Percentiles rank a stretch among this genome's conserved stretches.
Evolutionary conservation across 2,329 filamentous ascomycete genomes (phyloP).

Genomic region (Aspergillus sp.): DNA sequence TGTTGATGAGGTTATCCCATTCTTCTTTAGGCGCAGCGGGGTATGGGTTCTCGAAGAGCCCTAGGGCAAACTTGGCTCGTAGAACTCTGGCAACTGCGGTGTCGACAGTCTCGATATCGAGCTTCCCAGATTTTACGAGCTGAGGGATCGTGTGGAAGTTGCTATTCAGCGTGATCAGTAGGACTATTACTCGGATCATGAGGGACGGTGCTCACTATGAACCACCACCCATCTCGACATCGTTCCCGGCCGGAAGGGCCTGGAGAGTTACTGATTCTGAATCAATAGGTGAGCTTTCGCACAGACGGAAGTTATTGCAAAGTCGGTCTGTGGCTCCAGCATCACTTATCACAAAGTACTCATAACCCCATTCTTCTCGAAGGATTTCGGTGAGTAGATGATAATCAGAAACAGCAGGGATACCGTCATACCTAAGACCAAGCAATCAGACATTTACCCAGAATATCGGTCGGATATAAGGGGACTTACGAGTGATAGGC

Average conservation of each 20-base stretch:
- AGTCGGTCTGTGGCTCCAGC: slow-evolving; percentile 70
- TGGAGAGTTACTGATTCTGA: slow-evolving; percentile 64
- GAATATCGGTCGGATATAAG: too few species aligned
- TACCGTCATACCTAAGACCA: slow-evolving; percentile 61
- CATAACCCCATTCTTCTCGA: slow-evolving; percentile 70
- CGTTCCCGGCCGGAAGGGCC: slow-evolving; percentile 67
- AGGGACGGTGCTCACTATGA: slow-evolving; percentile 49
- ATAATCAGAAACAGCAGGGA: slow-evolving; percentile 65
- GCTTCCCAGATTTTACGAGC: slow-evolving; percentile 61
- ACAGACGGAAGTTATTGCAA: slow-evolving; percentile 65
- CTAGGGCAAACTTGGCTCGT: slow-evolving; percentile 66
- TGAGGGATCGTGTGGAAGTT: slow-evolving; percentile 67
- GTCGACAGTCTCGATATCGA: slow-evolving; percentile 62
- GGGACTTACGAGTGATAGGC: slow-evolving; percentile 61
- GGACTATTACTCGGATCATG: not conserved
- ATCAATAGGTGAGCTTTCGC: slow-evolving; percentile 60
- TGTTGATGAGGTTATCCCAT: slow-evolving; percentile 62
- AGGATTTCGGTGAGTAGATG: slow-evolving; percentile 68
- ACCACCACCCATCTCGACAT: slow-evolving; percentile 75
- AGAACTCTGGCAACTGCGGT: slow-evolving; percentile 66
- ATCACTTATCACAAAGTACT: slow-evolving; percentile 66
- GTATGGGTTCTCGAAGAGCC: slow-evolving; percentile 71
- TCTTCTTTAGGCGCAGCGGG: slow-evolving; percentile 57
- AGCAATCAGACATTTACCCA: not conserved
- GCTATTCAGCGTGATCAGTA: slow-evolving; percentile 22